Base-by-base conservation (phyloP, 225 moss, liverwort and hornwort genomes). In the Rhytidiadelphus loreus region DNA sequence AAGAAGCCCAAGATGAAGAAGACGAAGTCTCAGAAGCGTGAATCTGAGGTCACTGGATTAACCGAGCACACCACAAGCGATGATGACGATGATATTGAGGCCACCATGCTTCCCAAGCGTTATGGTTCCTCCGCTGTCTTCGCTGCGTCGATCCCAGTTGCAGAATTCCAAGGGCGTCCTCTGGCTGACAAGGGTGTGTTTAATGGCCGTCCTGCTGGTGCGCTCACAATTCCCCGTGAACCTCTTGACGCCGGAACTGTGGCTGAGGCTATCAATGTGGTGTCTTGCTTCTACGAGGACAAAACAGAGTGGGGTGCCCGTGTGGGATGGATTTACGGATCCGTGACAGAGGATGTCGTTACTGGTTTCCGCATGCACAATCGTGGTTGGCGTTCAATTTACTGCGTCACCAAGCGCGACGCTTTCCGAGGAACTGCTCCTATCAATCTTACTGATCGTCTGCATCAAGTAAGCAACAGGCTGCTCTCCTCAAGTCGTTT, bases 281-380 rank as follows among this genome's bases (percentile, higher is more conserved):
- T 98, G 64, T 98, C 98, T 8, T 98, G 98, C 82, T 98, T 96
- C 81, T 98, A 96, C 86, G 98, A 98, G 88, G 96, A 98, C 77
- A 98, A 96, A 88, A 96, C 98, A 16, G 98, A 98, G 85, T 98
- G 98, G 98, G 98, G 98, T 37, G 90, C 87, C 12, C 93, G 98
- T 79, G 98, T 96, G 77, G 98, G 98, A 55, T 98, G 98, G 98
- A 98, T 98, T 94, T 98, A 98, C 48, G 98, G 98, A 52, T 98
- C 98, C 39, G 98, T 98, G 87, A 98, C 98, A 76, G 98, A 98
- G 92, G 98, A 98, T 89, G 98, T 98, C 63, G 98, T 98, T n/a
- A 98, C 98, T 77, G 98, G 98, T 58, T 98, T 98, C 74, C 95
- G 98, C n/a, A 98, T 98, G 98, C 98, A 98, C 89, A 98, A 98